Evolutionary conservation across 257 asterid genomes (phyloP).

Genomic region (Henckelia pumila): DNA sequence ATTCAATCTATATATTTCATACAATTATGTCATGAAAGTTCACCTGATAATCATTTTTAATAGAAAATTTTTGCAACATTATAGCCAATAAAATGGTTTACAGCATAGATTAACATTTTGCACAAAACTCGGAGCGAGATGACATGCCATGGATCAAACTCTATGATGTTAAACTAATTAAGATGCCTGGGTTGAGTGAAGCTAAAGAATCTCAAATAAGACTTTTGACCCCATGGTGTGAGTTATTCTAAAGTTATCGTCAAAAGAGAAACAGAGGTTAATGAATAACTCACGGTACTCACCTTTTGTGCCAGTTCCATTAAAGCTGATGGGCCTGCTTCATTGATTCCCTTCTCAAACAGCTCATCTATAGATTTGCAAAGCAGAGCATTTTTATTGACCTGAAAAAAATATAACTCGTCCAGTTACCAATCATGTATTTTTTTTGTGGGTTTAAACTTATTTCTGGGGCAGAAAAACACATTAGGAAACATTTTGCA

Average conservation of each 20-base stretch:
- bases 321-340: conserved; percentile 52
- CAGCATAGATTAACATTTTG: background rate
- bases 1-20: background rate
- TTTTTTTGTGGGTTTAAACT: background rate
- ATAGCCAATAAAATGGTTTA: background rate
- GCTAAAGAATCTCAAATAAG: background rate
- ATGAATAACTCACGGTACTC: conserved; percentile 51
- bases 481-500: background rate
- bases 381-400: conserved; percentile 68
- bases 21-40: background rate
- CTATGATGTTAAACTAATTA: background rate
- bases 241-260: background rate
- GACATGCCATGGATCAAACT: background rate
- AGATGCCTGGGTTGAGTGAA: conserved; percentile 2
- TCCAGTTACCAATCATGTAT: conserved; percentile 25
- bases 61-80: background rate
- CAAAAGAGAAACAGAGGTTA: conserved; percentile 9
- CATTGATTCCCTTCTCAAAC: conserved; percentile 64
- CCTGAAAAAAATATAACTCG: conserved; percentile 42
- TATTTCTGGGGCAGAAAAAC: background rate
- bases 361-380: conserved; percentile 88
- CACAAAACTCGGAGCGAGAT: background rate
- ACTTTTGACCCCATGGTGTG: conserved; percentile 6
- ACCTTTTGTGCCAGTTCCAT: conserved; percentile 72
- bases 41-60: background rate